Percentiles rank a stretch among this genome's conserved stretches.
Evolutionary conservation across 331 rosid genomes (phyloP).

Genomic region (Spiraea crenata): DNA sequence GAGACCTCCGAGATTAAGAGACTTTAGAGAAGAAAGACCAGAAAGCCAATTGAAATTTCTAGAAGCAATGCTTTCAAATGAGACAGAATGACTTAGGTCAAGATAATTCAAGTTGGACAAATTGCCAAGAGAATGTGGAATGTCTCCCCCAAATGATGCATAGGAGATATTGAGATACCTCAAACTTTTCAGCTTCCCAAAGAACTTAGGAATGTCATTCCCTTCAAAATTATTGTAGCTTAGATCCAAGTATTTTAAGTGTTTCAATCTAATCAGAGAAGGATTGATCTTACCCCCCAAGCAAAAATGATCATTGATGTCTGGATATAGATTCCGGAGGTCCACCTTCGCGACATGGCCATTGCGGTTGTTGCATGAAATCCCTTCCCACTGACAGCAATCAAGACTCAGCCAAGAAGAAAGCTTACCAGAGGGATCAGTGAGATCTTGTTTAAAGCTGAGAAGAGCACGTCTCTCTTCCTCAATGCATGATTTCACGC

Average conservation of each 20-base stretch:
- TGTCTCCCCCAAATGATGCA: neutral
- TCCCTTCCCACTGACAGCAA: constrained; percentile 20
- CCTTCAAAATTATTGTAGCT: neutral
- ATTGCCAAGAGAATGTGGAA: constrained; percentile 1
- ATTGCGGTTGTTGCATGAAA: constrained; percentile 12
- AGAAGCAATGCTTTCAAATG: neutral
- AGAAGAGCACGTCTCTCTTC: constrained; percentile 13
- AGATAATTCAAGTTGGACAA: constrained; percentile 11
- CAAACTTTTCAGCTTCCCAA: constrained; percentile 9
- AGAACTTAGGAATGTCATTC: neutral
- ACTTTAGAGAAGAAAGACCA: constrained; percentile 21
- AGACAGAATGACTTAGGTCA: neutral
- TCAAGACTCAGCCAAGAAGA: constrained; percentile 2
- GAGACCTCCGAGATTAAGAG: constrained; percentile 12
- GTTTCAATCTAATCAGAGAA: constrained; percentile 9
- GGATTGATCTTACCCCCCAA: constrained; percentile 6
- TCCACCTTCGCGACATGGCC: neutral
- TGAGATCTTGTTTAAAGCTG: constrained; percentile 12
- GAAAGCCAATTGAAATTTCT: constrained; percentile 5
- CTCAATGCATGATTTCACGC: constrained; percentile 9
- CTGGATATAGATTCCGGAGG: neutral
- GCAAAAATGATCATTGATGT: too few species aligned
- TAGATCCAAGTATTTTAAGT: constrained; percentile 17
- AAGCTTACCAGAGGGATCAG: constrained; percentile 14
- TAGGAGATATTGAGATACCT: neutral